phyloP scores from a whole-genome alignment of 2,329 filamentous ascomycete species.

The Neopestalotiopsis rosae region DNA sequence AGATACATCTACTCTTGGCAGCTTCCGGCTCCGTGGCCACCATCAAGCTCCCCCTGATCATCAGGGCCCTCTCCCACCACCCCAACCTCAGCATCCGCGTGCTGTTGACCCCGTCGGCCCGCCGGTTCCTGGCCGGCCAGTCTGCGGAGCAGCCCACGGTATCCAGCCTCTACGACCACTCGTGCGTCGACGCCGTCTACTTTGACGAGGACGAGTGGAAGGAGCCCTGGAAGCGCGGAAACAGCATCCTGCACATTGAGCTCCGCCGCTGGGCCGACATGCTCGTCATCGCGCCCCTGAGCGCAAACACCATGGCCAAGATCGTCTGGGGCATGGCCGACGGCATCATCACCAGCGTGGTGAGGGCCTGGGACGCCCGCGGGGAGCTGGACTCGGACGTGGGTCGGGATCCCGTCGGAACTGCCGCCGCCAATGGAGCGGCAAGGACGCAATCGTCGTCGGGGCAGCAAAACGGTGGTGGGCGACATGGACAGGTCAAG shows the following conservation, averaged over 20 bases:
- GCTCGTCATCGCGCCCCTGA: conserved; percentile 79
- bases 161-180: conserved; percentile 59
- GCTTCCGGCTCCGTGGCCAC: conserved; percentile 81
- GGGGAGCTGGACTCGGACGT: conserved; percentile 56
- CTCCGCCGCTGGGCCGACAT: conserved; percentile 82
- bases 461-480: background rate
- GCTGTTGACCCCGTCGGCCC: conserved; percentile 76
- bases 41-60: conserved; percentile 79
- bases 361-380: conserved; percentile 88
- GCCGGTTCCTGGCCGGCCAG: conserved; percentile 78
- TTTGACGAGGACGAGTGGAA: conserved; percentile 87
- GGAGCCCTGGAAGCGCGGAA: conserved; percentile 76
- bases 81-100: conserved; percentile 78
- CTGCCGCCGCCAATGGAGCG: conserved; percentile 23
- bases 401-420: background rate
- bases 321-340: conserved; percentile 80
- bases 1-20: conserved; percentile 68
- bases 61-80: conserved; percentile 56
- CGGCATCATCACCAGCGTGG: conserved; percentile 73
- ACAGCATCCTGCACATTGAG: conserved; percentile 89
- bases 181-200: conserved; percentile 82
- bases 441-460: background rate
- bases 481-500: conserved; percentile 51
- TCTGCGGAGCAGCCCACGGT: conserved; percentile 77
- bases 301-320: conserved; percentile 86